Percentiles rank a stretch among this genome's conserved stretches.
phyloP scores from a whole-genome alignment of 2,329 filamentous ascomycete genomes.

The Monilinia laxa region DNA sequence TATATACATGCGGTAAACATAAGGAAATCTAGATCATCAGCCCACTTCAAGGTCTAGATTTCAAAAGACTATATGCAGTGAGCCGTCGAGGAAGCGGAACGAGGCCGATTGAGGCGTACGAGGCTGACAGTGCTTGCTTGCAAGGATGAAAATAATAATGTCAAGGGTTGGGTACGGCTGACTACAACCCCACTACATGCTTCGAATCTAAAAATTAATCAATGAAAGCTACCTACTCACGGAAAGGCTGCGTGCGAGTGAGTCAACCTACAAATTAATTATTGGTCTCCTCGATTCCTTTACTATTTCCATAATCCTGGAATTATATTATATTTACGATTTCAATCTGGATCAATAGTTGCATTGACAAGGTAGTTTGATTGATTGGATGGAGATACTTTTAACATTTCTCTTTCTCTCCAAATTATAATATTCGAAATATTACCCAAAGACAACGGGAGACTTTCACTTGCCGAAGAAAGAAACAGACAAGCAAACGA shows the following conservation, averaged over 20 bases:
- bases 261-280: background rate
- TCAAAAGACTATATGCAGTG: slow-evolving; percentile 15
- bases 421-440: background rate
- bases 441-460: background rate
- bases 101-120: background rate
- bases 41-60: slow-evolving; percentile 20
- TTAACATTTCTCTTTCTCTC: background rate
- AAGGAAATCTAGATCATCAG: slow-evolving; percentile 18
- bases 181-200: background rate
- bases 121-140: background rate
- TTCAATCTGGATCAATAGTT: background rate
- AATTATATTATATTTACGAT: background rate
- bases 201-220: background rate
- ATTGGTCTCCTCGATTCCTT: background rate
- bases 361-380: background rate
- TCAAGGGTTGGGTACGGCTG: slow-evolving; percentile 4
- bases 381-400: background rate
- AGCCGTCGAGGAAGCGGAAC: slow-evolving; percentile 6
- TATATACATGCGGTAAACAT: background rate
- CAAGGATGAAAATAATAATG: background rate
- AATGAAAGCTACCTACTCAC: background rate
- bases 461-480: background rate
- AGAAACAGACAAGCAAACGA: slow-evolving; percentile 2
- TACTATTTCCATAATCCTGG: background rate
- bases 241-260: slow-evolving; percentile 7